These are phyloP conservation scores for Fistulifera solaris DNA, from an alignment of 108 stramenopile genomes.

Conservation along the genomic window DNA sequence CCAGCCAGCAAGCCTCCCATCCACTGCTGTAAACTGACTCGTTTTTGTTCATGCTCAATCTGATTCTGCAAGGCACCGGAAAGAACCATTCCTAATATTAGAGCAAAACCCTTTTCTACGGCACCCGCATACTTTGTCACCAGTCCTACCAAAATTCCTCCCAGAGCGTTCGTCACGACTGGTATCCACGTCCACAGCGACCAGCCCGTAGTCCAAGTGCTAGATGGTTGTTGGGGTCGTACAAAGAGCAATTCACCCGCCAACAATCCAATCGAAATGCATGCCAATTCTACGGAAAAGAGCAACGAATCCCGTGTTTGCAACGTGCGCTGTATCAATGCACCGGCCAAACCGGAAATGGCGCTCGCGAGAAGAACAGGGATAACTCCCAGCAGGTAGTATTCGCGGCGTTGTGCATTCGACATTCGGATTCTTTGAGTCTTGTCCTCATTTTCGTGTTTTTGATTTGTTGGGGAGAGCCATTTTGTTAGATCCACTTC, in stretches of 20 bases:
- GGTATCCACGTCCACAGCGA: slow-evolving; percentile 58
- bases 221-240: slow-evolving; percentile 17
- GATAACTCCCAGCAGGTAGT: slow-evolving; percentile 24
- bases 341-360: slow-evolving; percentile 71
- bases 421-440: not conserved
- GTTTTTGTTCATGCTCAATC: slow-evolving; percentile 18
- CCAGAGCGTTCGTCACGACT: slow-evolving; percentile 57
- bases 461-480: not conserved
- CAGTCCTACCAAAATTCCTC: slow-evolving; percentile 82
- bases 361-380: slow-evolving; percentile 57
- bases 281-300: slow-evolving; percentile 71
- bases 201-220: slow-evolving; percentile 32
- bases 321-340: slow-evolving; percentile 69
- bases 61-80: slow-evolving; percentile 48
- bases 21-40: slow-evolving; percentile 37
- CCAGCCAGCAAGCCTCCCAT: slow-evolving; percentile 46
- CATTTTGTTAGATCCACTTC: slow-evolving; percentile 32
- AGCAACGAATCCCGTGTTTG: slow-evolving; percentile 51
- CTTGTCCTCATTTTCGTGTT: not conserved
- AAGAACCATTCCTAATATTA: slow-evolving; percentile 69
- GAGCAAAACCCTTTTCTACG: slow-evolving; percentile 72
- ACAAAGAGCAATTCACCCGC: slow-evolving; percentile 26
- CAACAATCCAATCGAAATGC: slow-evolving; percentile 39
- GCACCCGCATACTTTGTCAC: slow-evolving; percentile 81
- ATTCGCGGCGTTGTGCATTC: not conserved